Conservation (phyloP, 2,329 filamentous ascomycete species). For the Myrmaecium sp. region DNA sequence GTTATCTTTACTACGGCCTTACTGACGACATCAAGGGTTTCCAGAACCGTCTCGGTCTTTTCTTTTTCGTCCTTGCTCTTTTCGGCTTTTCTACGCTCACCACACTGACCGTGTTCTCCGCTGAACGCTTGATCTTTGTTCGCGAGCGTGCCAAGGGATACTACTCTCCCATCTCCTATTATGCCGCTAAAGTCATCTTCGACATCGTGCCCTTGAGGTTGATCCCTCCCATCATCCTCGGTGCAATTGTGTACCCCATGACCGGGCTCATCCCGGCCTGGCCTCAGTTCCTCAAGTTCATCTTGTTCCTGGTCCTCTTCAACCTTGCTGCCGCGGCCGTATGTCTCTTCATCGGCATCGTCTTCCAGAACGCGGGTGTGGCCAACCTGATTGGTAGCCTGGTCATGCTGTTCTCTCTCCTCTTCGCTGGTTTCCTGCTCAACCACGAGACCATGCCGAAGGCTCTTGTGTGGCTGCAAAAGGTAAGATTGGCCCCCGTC, state of each 20-base stretch:
- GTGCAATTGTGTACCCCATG: constrained; percentile 94
- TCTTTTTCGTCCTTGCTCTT: constrained; percentile 90
- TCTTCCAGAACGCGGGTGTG: constrained; percentile 80
- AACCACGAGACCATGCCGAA: constrained; percentile 88
- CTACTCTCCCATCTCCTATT: constrained; percentile 87
- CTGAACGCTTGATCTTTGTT: constrained; percentile 79
- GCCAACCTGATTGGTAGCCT: constrained; percentile 87
- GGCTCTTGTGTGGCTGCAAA: constrained; percentile 77
- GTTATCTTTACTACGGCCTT: constrained; percentile 89
- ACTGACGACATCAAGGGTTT: constrained; percentile 95
- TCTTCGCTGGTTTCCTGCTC: constrained; percentile 85
- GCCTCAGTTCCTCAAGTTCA: constrained; percentile 75
- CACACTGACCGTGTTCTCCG: constrained; percentile 80
- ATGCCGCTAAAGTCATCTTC: constrained; percentile 91
- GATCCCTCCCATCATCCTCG: constrained; percentile 87
- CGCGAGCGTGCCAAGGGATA: constrained; percentile 93
- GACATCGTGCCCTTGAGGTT: constrained; percentile 90
- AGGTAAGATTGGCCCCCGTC: constrained; percentile 28
- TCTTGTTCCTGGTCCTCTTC: constrained; percentile 84
- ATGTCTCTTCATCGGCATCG: constrained; percentile 88
- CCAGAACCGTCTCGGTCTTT: constrained; percentile 90
- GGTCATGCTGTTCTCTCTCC: constrained; percentile 91
- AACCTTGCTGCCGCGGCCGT: constrained; percentile 88
- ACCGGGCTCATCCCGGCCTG: constrained; percentile 74
- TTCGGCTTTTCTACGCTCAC: constrained; percentile 96